phyloP scores from a whole-genome alignment of 2,329 filamentous ascomycete genomes.

The Neurospora sp. region DNA sequence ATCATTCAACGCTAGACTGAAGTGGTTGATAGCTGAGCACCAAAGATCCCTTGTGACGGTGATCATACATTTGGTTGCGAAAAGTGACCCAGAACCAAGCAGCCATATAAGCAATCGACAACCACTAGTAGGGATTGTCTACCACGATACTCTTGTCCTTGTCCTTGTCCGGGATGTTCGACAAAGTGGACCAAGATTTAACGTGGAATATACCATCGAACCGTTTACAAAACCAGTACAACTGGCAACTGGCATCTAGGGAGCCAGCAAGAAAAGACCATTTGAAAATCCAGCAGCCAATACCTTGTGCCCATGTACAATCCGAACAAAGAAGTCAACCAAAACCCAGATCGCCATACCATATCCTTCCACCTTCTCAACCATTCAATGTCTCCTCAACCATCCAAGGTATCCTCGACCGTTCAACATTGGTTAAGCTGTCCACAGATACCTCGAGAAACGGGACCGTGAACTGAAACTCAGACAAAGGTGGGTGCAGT shows the following conservation, averaged over 20 bases:
- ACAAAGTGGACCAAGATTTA: neutral
- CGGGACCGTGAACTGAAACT: neutral
- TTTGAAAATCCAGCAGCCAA: neutral
- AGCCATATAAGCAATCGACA: neutral
- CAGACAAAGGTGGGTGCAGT: constrained; percentile 26
- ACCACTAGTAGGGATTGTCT: neutral
- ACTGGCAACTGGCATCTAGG: neutral
- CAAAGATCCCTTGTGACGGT: neutral
- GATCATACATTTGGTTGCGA: neutral
- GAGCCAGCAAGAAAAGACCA: neutral
- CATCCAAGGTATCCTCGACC: too few species aligned
- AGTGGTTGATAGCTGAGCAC: neutral
- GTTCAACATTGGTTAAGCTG: too few species aligned
- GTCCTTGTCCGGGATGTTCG: neutral
- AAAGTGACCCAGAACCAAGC: neutral
- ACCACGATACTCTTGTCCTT: neutral
- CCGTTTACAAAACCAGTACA: neutral
- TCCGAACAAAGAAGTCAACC: neutral
- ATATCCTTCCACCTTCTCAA: neutral
- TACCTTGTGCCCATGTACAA: neutral
- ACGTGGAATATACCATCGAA: neutral
- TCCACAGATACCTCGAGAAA: too few species aligned
- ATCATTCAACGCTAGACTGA: neutral
- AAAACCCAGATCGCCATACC: neutral
- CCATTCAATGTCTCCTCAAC: neutral